Base-by-base conservation (phyloP, 2,329 filamentous ascomycete genomes). In the Cladorrhinum sp. region DNA sequence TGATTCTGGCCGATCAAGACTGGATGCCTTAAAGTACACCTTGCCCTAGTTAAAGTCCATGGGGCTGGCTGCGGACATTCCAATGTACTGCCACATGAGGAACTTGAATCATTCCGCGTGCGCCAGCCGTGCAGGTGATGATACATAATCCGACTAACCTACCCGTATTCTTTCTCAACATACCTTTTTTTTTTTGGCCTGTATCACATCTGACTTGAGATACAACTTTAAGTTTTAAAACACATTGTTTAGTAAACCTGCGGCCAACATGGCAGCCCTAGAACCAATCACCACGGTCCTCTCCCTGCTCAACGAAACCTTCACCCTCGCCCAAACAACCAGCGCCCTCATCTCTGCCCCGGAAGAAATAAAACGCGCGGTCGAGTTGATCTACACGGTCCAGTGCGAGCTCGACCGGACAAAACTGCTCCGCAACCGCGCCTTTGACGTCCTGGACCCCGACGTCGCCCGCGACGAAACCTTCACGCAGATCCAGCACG, bases 201-300 rank as follows among this genome's bases (percentile, higher is more conserved):
- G n/a, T n/a, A n/a, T n/a, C n/a, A n/a, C n/a, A n/a, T n/a, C n/a
- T n/a, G n/a, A n/a, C n/a, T n/a, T n/a, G n/a, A n/a, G n/a, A n/a
- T n/a, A n/a, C n/a, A n/a, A n/a, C n/a, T n/a, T n/a, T n/a, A n/a
- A n/a, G n/a, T 29, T 10, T 29, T 29, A 29, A 29, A 29, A 29
- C 4, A 4, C 4, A 29, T 10, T 13, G 12, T 13, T 36, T 8
- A 36, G 16, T 36, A 36, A 36, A 16, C n/a, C n/a, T n/a, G 16
- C 7, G 3, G 3, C 9, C 32, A 36, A 36, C 10, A 36, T 36
- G 32, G 32, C 32, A 36, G 32, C 32, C 7, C 7, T 55, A 24
- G 52, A 55, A 55, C 52, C 52, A 7, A 24, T 55, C 20, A 55
- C 52, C 27, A 55, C 52, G n/a, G 52, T 36, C 52, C 52, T 55